Evolutionary conservation across 73 alveolate species (phyloP).

Genomic region (Uronychia binucleata): DNA sequence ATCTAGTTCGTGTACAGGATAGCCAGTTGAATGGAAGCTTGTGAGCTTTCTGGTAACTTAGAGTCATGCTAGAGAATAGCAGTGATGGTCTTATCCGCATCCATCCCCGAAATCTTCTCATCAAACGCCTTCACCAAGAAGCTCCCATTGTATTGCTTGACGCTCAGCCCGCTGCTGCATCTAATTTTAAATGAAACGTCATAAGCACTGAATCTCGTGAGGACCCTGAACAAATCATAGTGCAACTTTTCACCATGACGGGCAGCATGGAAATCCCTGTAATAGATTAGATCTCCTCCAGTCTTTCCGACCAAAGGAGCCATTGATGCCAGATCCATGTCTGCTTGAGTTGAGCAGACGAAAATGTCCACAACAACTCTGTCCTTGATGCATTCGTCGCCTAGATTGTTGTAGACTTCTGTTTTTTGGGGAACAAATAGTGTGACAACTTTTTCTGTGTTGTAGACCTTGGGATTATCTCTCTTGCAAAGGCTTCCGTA

Average conservation of each 20-base stretch:
- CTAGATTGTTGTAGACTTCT: not conserved
- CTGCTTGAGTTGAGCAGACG: not conserved
- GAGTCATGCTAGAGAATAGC: conserved; percentile 67
- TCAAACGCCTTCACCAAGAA: conserved; percentile 44
- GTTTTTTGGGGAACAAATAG: not conserved
- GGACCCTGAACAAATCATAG: conserved; percentile 70
- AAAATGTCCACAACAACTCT: not conserved
- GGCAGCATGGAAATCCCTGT: conserved; percentile 4
- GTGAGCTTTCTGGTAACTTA: too few species aligned
- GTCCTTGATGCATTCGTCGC: not conserved
- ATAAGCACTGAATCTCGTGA: conserved; percentile 67
- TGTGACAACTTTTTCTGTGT: not conserved
- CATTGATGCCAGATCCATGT: not conserved
- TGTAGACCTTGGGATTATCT: not conserved
- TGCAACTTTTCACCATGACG: conserved; percentile 55
- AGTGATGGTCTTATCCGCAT: conserved; percentile 72
- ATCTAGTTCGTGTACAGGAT: conserved; percentile 59
- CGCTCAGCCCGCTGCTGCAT: conserved; percentile 63
- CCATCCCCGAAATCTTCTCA: conserved; percentile 69
- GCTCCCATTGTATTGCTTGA: conserved; percentile 63
- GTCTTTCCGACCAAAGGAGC: not conserved
- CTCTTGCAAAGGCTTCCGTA: not conserved
- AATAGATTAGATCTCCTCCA: conserved; percentile 58
- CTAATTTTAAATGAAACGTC: conserved; percentile 70
- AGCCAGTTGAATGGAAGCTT: conserved; percentile 73